Conservation (phyloP, 768 basidiomycete genomes). For the Calocera viscosa region DNA sequence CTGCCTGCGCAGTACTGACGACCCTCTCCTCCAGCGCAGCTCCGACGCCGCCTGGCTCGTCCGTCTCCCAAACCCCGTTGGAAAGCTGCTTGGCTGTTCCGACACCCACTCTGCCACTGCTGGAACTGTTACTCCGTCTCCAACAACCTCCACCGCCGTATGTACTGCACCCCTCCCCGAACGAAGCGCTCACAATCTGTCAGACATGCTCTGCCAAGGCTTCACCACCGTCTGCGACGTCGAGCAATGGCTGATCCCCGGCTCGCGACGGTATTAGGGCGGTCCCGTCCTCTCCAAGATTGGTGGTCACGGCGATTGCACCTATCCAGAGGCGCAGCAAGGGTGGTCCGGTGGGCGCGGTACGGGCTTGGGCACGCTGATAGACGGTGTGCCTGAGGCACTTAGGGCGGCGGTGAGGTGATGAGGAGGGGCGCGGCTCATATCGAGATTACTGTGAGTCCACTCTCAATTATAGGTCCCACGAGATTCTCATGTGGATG, state of each 20-base stretch:
- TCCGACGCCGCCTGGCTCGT: no score
- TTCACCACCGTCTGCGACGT: conserved; percentile 34
- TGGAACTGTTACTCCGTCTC: no score
- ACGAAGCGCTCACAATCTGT: no score
- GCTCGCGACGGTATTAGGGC: conserved; percentile 31
- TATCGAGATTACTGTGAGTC: conserved; percentile 27
- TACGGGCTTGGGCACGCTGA: conserved; percentile 24
- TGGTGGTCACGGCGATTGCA: conserved; percentile 33
- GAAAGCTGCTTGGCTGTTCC: no score
- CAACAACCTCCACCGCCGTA: no score
- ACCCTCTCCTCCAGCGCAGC: no score
- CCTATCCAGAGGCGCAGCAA: conserved; percentile 16
- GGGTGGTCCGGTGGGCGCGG: conserved; percentile 31
- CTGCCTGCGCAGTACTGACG: no score
- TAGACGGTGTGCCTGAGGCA: conserved; percentile 32
- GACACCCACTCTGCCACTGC: no score
- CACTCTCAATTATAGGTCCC: conserved; percentile 10
- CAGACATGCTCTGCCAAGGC: conserved; percentile 32
- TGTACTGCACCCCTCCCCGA: no score
- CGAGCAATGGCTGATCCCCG: conserved; percentile 29
- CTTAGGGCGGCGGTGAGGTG: conserved; percentile 30
- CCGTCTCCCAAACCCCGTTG: no score
- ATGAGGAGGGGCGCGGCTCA: conserved; percentile 33
- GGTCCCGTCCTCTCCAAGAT: conserved; percentile 33
- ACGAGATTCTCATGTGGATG: conserved; percentile 21